phyloP scores from a whole-genome alignment of 306 rosid species.

The Malus asiatica region DNA sequence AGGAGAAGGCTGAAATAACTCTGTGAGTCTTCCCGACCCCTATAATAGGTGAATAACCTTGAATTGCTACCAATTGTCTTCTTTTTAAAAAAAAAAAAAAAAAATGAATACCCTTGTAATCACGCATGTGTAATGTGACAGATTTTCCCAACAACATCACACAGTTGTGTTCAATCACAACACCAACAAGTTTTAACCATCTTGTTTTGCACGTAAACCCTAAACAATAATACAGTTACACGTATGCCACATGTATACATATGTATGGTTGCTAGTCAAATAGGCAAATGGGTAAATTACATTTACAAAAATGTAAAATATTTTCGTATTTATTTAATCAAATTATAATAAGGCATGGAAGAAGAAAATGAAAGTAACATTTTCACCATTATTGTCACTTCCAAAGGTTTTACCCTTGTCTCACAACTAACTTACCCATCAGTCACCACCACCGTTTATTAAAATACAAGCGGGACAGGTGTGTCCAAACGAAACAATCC shows the following conservation, averaged over 20 bases:
- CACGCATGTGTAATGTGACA: no score
- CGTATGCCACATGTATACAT: no score
- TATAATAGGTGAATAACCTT: no score
- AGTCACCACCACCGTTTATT: neutral
- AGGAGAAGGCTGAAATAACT: rapidly evolving
- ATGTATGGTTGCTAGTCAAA: no score
- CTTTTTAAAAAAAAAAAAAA: no score
- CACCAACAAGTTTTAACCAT: no score
- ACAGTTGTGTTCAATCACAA: no score
- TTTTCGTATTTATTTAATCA: neutral
- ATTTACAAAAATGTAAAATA: neutral
- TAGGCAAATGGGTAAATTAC: no score
- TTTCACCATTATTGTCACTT: neutral
- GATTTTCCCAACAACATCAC: no score
- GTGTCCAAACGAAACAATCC: neutral
- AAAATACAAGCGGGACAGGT: neutral
- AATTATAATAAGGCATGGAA: neutral
- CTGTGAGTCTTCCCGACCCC: rapidly evolving
- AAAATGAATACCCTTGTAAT: no score
- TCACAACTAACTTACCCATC: neutral
- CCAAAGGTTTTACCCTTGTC: neutral
- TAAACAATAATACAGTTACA: no score
- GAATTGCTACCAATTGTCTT: rapidly evolving
- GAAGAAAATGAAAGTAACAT: neutral
- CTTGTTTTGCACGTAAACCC: no score